Evolutionary conservation across 345 rosid genomes (phyloP), one percentile per base, ranked within the genome.

Genomic region (Jatropha curcas): DNA sequence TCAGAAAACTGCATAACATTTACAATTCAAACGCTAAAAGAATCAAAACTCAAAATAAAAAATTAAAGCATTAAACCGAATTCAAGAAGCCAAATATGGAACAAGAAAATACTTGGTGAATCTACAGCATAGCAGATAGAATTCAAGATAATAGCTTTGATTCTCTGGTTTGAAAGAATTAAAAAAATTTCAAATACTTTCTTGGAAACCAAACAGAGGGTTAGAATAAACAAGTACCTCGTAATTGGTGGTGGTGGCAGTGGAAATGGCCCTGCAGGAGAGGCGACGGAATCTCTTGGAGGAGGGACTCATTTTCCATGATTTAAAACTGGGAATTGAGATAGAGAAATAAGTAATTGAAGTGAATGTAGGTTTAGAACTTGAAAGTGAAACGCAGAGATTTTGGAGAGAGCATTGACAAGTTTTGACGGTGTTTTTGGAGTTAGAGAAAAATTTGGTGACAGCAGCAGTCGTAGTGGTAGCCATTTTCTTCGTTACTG

Each of bases 1-100:
- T 94, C 97, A 11, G 80, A 79, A 82, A 94, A 94, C 97, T 92
- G 89, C 86, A 85, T 60, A 33, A 48, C 31, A 58, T 62, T 66
- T 75, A 25, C 61, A 66, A 27, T 34, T 57, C 19, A 17, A 28
- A n/a, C 12, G 22, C 33, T 16, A 10, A 45, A 67, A 28, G 34
- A 34, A 14, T 52, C 25, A 17, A 4, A 19, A 41, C 5, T 10
- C 43, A 10, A 1, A 7, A 34, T 46, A 30, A 71, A 12, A 55
- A 52, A 34, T 28, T 24, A 1, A 60, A 39, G 20, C 5, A 33
- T 31, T 33, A 22, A 7, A n/a, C 16, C 10, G 71, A 33, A 7
- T 7, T 27, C 4, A 50, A 13, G 28, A n/a, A 2, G n/a, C n/a
- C n/a, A n/a, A n/a, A n/a, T n/a, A n/a, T n/a, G n/a, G n/a, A n/a